Evolutionary conservation across 805 yeast species (phyloP), one percentile per base, ranked within the genome.

Genomic region (Myxozyma lipomycoides): DNA sequence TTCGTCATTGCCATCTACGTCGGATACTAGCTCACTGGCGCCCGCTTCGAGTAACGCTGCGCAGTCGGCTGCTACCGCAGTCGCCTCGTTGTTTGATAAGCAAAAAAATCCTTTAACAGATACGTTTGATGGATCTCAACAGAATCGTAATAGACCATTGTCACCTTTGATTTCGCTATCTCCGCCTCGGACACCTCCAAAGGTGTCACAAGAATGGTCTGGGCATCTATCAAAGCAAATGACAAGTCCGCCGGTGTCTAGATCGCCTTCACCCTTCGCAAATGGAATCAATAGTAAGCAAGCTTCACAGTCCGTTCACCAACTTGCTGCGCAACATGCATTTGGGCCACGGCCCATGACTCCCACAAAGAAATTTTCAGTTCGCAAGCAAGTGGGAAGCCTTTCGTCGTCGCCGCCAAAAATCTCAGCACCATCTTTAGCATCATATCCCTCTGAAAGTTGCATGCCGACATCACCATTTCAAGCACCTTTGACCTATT

Each of bases 231-330:
- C 40, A 6, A 32, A 18, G 17, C 42, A 12, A 12, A 30, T 30
- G 4, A 12, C 2, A 15, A 45, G 42, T 22, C 48, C 45, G 4
- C 39, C 49, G 32, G 4, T n/a, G 1, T 41, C 50, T 10, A 43
- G 48, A n/a, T 34, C 51, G 23, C 48, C 51, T 3, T 51, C 55
- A 7, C 51, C 49, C 2, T n/a, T 9, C 21, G 15, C 45, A 23
- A 7, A 22, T 7, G 6, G n/a, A 6, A 35, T n/a, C 21, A 34
- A n/a, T 32, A 36, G 40, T 22, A 44, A n/a, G 19, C 49, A 3
- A 21, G 35, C 4, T n/a, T 15, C 34, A 18, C 39, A 24, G n/a
- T 10, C 37, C 43, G 24, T 38, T 17, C 34, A 10, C 34, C n/a
- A 22, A 26, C 6, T 40, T 3, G 9, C 18, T 26, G 5, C 43